Percentiles rank a stretch among this genome's conserved stretches.
Evolutionary conservation across 768 basidiomycete genomes (phyloP).

Genomic region (Lactarius hengduanensis): DNA sequence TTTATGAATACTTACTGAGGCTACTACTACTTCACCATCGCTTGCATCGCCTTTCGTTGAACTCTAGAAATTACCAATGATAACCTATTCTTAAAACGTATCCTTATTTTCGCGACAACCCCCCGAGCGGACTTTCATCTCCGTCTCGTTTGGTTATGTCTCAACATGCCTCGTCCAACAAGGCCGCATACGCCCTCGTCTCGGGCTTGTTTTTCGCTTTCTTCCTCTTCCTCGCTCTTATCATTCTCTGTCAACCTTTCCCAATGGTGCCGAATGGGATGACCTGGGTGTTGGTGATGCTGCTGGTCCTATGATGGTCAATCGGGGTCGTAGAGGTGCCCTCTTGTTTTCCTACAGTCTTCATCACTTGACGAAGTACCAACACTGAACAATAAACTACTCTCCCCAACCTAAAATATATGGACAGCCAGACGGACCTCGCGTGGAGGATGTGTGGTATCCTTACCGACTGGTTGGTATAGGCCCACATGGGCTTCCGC

Average conservation of each 20-base stretch:
- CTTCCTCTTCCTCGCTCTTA: too few relatives aligned
- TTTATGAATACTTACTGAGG: too few relatives aligned
- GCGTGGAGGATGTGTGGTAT: slow-evolving; percentile 89
- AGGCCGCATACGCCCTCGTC: too few relatives aligned
- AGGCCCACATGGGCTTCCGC: slow-evolving; percentile 78
- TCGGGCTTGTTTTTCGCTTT: too few relatives aligned
- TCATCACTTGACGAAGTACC: slow-evolving; percentile 4
- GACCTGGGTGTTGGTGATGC: slow-evolving; percentile 90
- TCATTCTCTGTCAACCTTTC: slow-evolving; percentile 29
- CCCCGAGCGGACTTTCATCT: too few relatives aligned
- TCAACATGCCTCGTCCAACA: too few relatives aligned
- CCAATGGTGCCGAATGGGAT: slow-evolving; percentile 70
- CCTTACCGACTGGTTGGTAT: slow-evolving; percentile 88
- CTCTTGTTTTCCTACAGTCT: slow-evolving; percentile 21
- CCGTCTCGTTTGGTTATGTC: too few relatives aligned
- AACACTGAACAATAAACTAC: slow-evolving; percentile 53
- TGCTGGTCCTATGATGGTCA: slow-evolving; percentile 95
- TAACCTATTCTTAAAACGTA: too few relatives aligned
- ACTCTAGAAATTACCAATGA: too few relatives aligned
- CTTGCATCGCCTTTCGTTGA: too few relatives aligned
- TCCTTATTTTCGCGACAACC: too few relatives aligned
- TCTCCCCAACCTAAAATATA: slow-evolving; percentile 82
- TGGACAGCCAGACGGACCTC: slow-evolving; percentile 77
- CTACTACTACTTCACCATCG: too few relatives aligned
- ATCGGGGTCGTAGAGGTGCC: slow-evolving; percentile 81